Evolutionary conservation across 768 basidiomycete genomes (phyloP).

Genomic region (Podaxis pistillaris): DNA sequence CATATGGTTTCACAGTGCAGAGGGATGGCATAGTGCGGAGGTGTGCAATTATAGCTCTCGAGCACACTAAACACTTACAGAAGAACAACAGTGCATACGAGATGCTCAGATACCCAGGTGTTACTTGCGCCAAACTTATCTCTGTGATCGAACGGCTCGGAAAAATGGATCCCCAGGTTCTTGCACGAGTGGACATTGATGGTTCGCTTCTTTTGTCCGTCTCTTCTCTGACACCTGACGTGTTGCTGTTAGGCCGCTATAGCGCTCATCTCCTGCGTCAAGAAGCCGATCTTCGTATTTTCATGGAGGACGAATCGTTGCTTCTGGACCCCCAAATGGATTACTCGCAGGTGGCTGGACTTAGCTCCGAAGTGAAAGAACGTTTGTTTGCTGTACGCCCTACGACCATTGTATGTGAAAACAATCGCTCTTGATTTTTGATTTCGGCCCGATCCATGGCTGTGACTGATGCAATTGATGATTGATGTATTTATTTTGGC

Average conservation of each 20-base stretch:
- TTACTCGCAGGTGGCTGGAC: constrained; percentile 59
- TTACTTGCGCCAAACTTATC: constrained; percentile 43
- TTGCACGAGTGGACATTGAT: constrained; percentile 67
- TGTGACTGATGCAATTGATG: background rate
- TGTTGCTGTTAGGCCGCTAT: constrained; percentile 52
- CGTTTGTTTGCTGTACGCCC: constrained; percentile 60
- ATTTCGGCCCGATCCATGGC: too few species aligned
- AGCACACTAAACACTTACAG: background rate
- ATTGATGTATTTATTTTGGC: constrained; percentile 4
- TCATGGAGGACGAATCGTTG: constrained; percentile 75
- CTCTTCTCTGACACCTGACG: background rate
- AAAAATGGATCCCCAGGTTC: constrained; percentile 46
- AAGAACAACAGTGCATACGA: constrained; percentile 63
- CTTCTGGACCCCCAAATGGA: constrained; percentile 68
- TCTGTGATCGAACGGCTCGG: constrained; percentile 48
- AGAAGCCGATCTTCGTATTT: constrained; percentile 69
- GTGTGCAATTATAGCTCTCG: constrained; percentile 23
- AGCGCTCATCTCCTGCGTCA: constrained; percentile 66
- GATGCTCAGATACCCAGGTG: constrained; percentile 58
- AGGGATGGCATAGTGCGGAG: constrained; percentile 43
- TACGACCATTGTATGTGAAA: constrained; percentile 56
- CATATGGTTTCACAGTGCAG: constrained; percentile 42
- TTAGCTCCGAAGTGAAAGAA: constrained; percentile 77
- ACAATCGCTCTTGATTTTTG: background rate
- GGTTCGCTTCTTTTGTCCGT: constrained; percentile 41